Conservation (phyloP, 2,329 filamentous ascomycete genomes). For the Penicillium hordei region DNA sequence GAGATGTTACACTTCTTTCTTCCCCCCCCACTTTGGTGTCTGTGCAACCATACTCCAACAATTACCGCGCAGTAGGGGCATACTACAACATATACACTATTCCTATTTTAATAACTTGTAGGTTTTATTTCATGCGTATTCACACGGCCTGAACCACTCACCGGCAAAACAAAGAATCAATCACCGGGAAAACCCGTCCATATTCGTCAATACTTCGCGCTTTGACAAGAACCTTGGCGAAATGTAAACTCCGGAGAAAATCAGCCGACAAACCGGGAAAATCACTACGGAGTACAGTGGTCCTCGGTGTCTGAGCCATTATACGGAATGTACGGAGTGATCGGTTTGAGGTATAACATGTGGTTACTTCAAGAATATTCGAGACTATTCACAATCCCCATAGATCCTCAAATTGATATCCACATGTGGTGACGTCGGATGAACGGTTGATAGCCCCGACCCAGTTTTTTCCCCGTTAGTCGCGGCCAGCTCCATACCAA, state of each 20-base stretch:
- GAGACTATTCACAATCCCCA: conserved; percentile 9
- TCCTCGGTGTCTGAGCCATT: conserved; percentile 8
- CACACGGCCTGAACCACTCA: conserved; percentile 11
- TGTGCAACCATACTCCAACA: conserved; percentile 5
- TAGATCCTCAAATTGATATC: conserved; percentile 11
- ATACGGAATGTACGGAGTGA: not conserved
- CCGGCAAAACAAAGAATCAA: conserved; percentile 3
- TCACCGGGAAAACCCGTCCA: conserved; percentile 12
- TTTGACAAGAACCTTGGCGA: conserved; percentile 11
- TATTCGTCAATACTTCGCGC: conserved; percentile 3
- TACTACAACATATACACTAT: not conserved
- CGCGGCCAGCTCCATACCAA: conserved; percentile 4
- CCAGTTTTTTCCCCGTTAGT: conserved; percentile 23
- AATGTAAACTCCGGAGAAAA: not conserved
- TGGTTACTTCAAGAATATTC: not conserved
- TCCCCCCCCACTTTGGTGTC: not conserved
- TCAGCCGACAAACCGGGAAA: conserved; percentile 6
- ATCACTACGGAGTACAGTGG: conserved; percentile 20
- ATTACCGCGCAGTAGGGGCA: not conserved
- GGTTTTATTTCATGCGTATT: not conserved
- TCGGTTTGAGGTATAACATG: not conserved
- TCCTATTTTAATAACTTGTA: not conserved
- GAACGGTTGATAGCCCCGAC: conserved; percentile 17
- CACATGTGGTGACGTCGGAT: conserved; percentile 23
- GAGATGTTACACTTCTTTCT: not conserved